Percentiles rank a stretch among this genome's conserved stretches.
phyloP scores from a whole-genome alignment of 805 yeast genomes.

The Wickerhamomyces subpelliculosus region DNA sequence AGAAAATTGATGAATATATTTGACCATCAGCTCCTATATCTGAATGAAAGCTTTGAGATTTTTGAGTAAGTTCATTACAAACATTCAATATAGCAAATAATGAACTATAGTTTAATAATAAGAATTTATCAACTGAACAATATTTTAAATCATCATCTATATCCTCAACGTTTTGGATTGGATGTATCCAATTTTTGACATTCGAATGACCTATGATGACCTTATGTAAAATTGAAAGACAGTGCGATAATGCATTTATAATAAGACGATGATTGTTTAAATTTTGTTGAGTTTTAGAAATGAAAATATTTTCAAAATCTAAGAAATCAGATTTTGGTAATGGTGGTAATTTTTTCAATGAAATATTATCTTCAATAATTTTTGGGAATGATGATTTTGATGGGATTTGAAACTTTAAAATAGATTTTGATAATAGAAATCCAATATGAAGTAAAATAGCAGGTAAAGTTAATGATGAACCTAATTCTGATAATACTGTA shows the following conservation, averaged over 20 bases:
- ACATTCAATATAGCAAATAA: conserved; percentile 8
- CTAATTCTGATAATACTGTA: conserved; percentile 11
- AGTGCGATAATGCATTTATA: conserved; percentile 7
- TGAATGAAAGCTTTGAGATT: too few relatives aligned
- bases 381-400: conserved; percentile 5
- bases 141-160: conserved; percentile 7
- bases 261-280: conserved; percentile 10
- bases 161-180: conserved; percentile 3
- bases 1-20: conserved; percentile 3
- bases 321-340: conserved; percentile 19
- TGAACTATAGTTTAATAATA: conserved; percentile 11
- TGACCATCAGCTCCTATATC: not conserved
- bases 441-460: conserved; percentile 10
- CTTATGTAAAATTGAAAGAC: conserved; percentile 5
- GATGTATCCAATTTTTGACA: conserved; percentile 1
- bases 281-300: conserved; percentile 8
- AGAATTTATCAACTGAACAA: conserved; percentile 4
- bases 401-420: conserved; percentile 12
- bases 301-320: conserved; percentile 4
- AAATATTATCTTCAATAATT: conserved; percentile 5
- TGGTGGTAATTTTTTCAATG: conserved; percentile 17
- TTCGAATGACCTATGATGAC: conserved; percentile 3
- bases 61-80: conserved; percentile 10
- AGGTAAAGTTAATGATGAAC: conserved; percentile 13
- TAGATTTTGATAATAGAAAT: conserved; percentile 9